These are phyloP conservation scores for Stygiomarasmius scandens DNA, from an alignment of 1,284 basidiomycete species.

Conservation along the genomic window DNA sequence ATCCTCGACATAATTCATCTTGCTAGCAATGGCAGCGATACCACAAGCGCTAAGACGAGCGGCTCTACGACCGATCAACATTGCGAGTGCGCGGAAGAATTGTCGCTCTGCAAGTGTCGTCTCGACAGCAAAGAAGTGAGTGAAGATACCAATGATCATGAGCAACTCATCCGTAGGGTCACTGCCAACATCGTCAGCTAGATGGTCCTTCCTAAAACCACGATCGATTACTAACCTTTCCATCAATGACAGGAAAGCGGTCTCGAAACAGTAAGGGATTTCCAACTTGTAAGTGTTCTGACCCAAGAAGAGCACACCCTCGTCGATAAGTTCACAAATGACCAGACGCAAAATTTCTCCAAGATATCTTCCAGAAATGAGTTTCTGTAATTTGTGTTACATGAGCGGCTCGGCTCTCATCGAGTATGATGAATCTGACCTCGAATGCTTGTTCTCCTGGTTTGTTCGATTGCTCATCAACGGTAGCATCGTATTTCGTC, in stretches of 20 bases:
- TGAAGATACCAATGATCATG: conserved; percentile 95
- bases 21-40: conserved; percentile 92
- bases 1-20: conserved; percentile 89
- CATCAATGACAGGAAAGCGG: conserved; percentile 95
- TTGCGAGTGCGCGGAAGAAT: conserved; percentile 92
- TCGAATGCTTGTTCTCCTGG: conserved; percentile 94
- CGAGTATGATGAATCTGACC: conserved; percentile 38
- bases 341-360: conserved; percentile 95
- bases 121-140: conserved; percentile 93
- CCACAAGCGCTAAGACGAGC: conserved; percentile 90
- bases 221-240: conserved; percentile 63
- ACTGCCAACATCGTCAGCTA: conserved; percentile 39
- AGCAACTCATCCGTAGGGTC: conserved; percentile 98
- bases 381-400: conserved; percentile 70
- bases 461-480: conserved; percentile 96
- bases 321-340: conserved; percentile 94
- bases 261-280: conserved; percentile 91
- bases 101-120: conserved; percentile 93
- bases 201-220: background rate
- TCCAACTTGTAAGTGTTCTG: conserved; percentile 99
- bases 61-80: conserved; percentile 87
- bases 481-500: conserved; percentile 92
- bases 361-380: conserved; percentile 96
- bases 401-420: conserved; percentile 2
- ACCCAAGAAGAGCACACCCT: conserved; percentile 95